phyloP scores from a whole-genome alignment of 2,329 filamentous ascomycete species.

The Trichoderma sp. region DNA sequence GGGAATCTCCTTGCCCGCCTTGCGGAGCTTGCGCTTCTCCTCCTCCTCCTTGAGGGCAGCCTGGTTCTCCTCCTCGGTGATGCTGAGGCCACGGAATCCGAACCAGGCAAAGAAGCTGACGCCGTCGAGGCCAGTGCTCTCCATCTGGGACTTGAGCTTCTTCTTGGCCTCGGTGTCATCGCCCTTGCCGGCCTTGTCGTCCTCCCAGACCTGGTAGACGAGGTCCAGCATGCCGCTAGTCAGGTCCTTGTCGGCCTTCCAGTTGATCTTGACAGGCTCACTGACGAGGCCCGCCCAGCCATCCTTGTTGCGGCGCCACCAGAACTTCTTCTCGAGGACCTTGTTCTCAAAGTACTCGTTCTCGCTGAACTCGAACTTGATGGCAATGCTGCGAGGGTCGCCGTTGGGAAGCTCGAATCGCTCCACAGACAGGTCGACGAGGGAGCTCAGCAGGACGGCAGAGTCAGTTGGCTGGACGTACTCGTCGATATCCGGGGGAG shows the following conservation, averaged over 20 bases:
- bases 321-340: conserved; percentile 88
- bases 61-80: conserved; percentile 62
- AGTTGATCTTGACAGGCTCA: conserved; percentile 84
- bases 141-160: conserved; percentile 56
- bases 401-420: conserved; percentile 78
- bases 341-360: conserved; percentile 83
- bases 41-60: conserved; percentile 27
- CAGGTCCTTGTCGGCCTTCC: conserved; percentile 79
- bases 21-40: conserved; percentile 48
- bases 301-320: conserved; percentile 70
- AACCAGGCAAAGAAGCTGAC: conserved; percentile 90
- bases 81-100: conserved; percentile 69
- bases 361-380: conserved; percentile 75
- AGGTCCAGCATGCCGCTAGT: conserved; percentile 78
- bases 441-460: conserved; percentile 66
- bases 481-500: conserved; percentile 82
- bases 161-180: conserved; percentile 51
- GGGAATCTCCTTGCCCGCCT: conserved; percentile 54
- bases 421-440: conserved; percentile 70
- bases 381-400: conserved; percentile 76
- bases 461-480: conserved; percentile 83
- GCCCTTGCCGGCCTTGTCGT: conserved; percentile 50
- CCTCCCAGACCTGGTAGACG: conserved; percentile 68
- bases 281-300: conserved; percentile 78
- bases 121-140: conserved; percentile 62